Conservation (phyloP, 1,284 basidiomycete species). For the Pisolithus thermaeus region DNA sequence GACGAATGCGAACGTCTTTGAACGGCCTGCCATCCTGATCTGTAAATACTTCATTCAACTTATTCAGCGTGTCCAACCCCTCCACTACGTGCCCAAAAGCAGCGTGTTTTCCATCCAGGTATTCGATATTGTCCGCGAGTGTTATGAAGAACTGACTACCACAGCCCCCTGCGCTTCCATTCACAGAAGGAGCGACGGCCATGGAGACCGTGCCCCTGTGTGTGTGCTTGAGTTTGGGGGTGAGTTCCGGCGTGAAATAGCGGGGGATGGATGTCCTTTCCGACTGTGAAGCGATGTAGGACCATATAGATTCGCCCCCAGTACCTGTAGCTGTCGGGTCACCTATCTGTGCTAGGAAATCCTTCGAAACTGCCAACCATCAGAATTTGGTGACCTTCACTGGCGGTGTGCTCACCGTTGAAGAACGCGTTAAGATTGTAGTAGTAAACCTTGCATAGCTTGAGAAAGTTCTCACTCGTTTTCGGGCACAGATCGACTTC, state of each 20-base stretch:
- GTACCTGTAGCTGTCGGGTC: constrained; percentile 94
- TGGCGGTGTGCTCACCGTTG: constrained; percentile 61
- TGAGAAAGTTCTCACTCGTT: constrained; percentile 93
- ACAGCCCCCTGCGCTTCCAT: constrained; percentile 71
- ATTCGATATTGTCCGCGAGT: constrained; percentile 85
- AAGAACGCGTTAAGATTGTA: constrained; percentile 97
- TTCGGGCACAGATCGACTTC: constrained; percentile 88
- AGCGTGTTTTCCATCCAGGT: constrained; percentile 93
- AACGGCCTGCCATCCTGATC: constrained; percentile 88
- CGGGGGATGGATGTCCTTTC: constrained; percentile 43
- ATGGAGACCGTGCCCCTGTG: constrained; percentile 91
- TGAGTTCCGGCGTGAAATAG: constrained; percentile 82
- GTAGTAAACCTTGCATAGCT: constrained; percentile 94
- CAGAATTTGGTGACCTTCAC: constrained; percentile 8
- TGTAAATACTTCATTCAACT: constrained; percentile 86
- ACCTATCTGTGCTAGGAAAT: constrained; percentile 93
- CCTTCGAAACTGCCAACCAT: constrained; percentile 72
- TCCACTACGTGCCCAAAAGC: constrained; percentile 96
- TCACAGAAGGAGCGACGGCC: constrained; percentile 79
- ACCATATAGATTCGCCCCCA: constrained; percentile 85
- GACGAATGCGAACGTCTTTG: constrained; percentile 90
- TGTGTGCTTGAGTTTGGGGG: constrained; percentile 78
- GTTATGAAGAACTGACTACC: constrained; percentile 98
- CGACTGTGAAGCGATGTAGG: constrained; percentile 55
- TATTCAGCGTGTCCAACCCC: constrained; percentile 88